Evolutionary conservation across 352 stramenopile species (phyloP), one percentile per base, ranked within the genome.

Genomic region (Pythium periplocum): DNA sequence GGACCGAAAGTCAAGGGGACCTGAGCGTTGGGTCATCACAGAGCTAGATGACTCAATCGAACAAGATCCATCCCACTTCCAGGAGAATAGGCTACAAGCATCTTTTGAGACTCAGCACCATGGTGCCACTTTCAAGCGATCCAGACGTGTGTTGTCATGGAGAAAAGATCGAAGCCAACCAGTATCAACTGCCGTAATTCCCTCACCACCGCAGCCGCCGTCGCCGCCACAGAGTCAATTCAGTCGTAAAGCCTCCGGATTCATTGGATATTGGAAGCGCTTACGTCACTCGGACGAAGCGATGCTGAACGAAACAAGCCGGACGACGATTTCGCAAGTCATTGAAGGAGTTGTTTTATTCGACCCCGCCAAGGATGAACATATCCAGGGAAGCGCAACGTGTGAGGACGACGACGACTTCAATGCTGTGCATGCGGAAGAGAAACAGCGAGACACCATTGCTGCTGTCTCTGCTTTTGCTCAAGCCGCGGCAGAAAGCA

Each of bases 401-500:
- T 26, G 17, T 17, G 38, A 47, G 8, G 9, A 45, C 11, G n/a
- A 53, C 33, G 12, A 45, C 38, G 39, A 48, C 12, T 59, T 59
- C 33, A 26, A 26, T 26, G 17, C 17, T 26, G 17, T 26, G 17
- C 17, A 26, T 26, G 17, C 17, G 17, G 17, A 26, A 26, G 30
- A 45, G 12, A 40, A 55, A 12, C 52, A 64, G 3, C 61, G 59
- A 4, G 62, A 69, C 0, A 69, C 69, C 9, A 66, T 86, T 38
- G 64, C 64, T 12, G 73, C 75, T 4, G 72, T 86, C 8, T 78
- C 73, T 1, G 75, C 75, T 4, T 83, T 86, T 48, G 75, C 78
- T 0, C 50, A 44, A 26, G 75, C 75, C 43, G 73, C 75, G 1
- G 74, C 64, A 0, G 65, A 83, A 47, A 75, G 71, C 51, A 68